Conservation (phyloP, 2,329 filamentous ascomycete species). For the Phaeosphaeriaceae sp. region DNA sequence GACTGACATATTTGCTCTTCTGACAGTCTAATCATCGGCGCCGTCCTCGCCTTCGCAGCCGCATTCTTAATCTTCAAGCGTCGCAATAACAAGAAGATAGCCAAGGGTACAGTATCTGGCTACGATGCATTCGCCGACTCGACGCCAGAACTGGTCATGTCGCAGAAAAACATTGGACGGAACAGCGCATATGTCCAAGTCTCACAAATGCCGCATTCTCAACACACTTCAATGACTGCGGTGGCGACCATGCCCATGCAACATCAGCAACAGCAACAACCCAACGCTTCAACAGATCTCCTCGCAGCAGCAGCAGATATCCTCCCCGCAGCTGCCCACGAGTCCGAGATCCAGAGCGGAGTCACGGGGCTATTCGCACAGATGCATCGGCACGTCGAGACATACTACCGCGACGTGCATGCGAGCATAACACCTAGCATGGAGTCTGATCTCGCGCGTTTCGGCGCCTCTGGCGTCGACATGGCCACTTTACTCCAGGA, state of each 20-base stretch:
- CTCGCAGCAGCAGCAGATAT: conserved; percentile 24
- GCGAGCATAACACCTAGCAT: conserved; percentile 43
- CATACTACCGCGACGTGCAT: conserved; percentile 44
- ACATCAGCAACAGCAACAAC: conserved; percentile 4
- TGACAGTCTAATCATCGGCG: conserved; percentile 29
- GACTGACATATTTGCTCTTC: not conserved
- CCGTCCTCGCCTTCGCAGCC: conserved; percentile 34
- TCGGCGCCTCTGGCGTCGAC: conserved; percentile 24
- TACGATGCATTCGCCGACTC: conserved; percentile 24
- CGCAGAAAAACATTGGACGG: conserved; percentile 21
- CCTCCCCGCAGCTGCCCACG: conserved; percentile 32
- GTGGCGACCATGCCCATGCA: not conserved
- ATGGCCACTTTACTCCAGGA: conserved; percentile 36
- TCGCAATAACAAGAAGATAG: conserved; percentile 16
- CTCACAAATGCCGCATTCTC: conserved; percentile 24
- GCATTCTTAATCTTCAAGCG: conserved; percentile 41
- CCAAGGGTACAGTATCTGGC: not conserved
- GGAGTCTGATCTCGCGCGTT: conserved; percentile 35
- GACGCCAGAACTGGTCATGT: conserved; percentile 25
- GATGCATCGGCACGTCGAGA: conserved; percentile 38
- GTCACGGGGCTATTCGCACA: conserved; percentile 32
- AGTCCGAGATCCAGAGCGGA: conserved; percentile 25
- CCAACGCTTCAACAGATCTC: conserved; percentile 18
- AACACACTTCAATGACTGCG: not conserved
- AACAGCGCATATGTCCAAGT: conserved; percentile 37